Conservation (phyloP, 164 flowering plant species). For the Sextonia rubra region DNA sequence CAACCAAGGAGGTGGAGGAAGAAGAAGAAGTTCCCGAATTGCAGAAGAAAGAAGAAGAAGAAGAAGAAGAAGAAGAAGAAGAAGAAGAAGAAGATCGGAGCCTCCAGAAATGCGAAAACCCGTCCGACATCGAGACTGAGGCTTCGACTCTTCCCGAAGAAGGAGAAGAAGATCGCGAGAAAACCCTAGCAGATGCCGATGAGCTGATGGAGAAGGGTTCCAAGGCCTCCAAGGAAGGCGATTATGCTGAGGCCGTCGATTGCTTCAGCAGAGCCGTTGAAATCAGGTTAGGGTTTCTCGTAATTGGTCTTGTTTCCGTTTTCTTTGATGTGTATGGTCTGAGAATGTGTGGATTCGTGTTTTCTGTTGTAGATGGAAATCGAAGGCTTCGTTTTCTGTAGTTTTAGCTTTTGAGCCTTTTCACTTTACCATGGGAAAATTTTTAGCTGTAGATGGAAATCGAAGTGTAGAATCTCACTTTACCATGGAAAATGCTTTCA, state of each 20-base stretch:
- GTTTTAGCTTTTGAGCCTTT: too few relatives aligned
- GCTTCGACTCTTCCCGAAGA: conserved; percentile 3
- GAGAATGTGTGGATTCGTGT: neutral
- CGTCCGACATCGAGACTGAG: neutral
- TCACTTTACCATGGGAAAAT: too few relatives aligned
- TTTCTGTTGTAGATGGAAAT: too few relatives aligned
- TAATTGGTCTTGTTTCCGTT: neutral
- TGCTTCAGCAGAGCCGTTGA: conserved; percentile 92
- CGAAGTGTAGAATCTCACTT: too few relatives aligned
- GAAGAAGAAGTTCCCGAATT: neutral
- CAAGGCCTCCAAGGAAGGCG: conserved; percentile 44
- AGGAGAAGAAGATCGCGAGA: conserved; percentile 17
- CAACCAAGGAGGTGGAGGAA: neutral
- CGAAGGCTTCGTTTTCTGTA: too few relatives aligned
- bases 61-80: neutral
- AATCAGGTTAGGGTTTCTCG: conserved; percentile 54
- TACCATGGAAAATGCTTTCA: too few relatives aligned
- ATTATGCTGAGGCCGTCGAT: conserved; percentile 63
- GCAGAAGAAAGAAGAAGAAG: neutral
- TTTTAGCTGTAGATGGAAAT: too few relatives aligned
- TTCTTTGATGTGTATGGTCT: neutral
- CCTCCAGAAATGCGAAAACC: neutral
- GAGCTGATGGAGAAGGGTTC: conserved; percentile 69
- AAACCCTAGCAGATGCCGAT: conserved; percentile 52
- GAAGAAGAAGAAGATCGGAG: neutral